Evolutionary conservation across 1,139 yeast species (phyloP).

Genomic region (Sugiyamaella japonica): DNA sequence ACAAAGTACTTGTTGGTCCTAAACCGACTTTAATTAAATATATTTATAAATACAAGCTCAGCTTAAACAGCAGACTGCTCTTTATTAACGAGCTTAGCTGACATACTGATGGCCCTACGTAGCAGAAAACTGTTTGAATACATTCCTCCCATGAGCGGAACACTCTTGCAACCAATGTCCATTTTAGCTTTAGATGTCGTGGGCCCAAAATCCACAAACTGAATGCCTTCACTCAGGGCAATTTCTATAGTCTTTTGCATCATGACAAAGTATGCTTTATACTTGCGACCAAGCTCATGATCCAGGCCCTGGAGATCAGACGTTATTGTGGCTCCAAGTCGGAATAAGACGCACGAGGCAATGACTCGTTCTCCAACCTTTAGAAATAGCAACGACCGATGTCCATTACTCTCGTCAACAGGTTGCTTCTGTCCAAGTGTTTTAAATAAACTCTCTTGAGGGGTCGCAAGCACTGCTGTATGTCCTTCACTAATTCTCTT

Average conservation of each 20-base stretch:
- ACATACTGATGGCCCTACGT: conserved; percentile 12
- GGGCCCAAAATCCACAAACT: conserved; percentile 49
- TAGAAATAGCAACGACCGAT: conserved; percentile 43
- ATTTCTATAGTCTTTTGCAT: conserved; percentile 49
- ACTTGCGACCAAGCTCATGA: conserved; percentile 45
- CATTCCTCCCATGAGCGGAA: conserved; percentile 45
- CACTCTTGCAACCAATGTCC: conserved; percentile 46
- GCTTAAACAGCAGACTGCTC: conserved; percentile 10
- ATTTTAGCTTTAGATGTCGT: conserved; percentile 45
- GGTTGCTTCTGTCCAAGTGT: conserved; percentile 39
- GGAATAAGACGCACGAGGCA: conserved; percentile 48
- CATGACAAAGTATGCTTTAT: conserved; percentile 51
- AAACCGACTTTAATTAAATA: conserved; percentile 2
- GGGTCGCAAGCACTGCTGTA: conserved; percentile 44
- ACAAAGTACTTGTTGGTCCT: conserved; percentile 8
- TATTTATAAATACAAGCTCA: neutral
- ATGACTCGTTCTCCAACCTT: conserved; percentile 43
- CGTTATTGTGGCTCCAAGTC: conserved; percentile 49
- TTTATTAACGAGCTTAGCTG: conserved; percentile 17
- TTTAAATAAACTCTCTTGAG: conserved; percentile 40
- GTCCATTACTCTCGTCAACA: conserved; percentile 32
- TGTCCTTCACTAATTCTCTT: conserved; percentile 44
- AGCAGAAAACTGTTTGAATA: conserved; percentile 18
- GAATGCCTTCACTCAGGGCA: conserved; percentile 44
- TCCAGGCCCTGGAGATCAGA: conserved; percentile 50